Base-by-base conservation (phyloP, 192 early-diverging fungal genomes). In the Coemansia brasiliensis region DNA sequence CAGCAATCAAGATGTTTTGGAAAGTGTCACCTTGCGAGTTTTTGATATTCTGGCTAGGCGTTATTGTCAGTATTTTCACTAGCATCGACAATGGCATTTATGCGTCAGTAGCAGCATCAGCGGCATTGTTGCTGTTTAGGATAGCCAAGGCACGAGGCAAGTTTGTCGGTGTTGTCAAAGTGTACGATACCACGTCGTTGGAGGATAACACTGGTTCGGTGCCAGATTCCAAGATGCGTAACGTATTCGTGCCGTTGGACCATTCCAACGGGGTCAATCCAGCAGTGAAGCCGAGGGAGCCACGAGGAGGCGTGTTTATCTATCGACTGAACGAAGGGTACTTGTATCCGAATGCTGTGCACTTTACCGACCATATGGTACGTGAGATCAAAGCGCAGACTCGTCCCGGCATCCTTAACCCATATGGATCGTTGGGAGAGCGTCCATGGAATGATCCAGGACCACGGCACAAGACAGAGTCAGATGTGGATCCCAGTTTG, bases 11-110 rank as follows among this genome's bases (percentile, higher is more conserved):
- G 44, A 78, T 76, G 54, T 77, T 91, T 27, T 94, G 85, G 86
- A 64, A 83, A 35, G 74, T 86, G n/a, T 73, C 84, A 39, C 82
- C 65, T 25, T 67, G 72, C 40, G 67, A 67, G 53, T 79, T 72
- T 55, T 17, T 67, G 57, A 74, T 80, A 22, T 74, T 68, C 55
- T 80, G 71, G 41, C 59, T 63, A 48, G 67, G 65, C 57, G 72
- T 88, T 39, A 59, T 86, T 37, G 81, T 84, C 59, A 74, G 71
- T 39, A 29, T 80, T 2, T 74, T 80, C 52, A 65, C 80, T 35
- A 63, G 74, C 12, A 86, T 92, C 48, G 90, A 93, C 74, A 86
- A 82, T 22, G 90, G 87, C 52, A 92, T 98, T 57, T 93, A 92
- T 59, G 79, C 85, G 5, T 82, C 90, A 9, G 87, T 92, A 5